Evolutionary conservation across 2,329 filamentous ascomycete species (phyloP).

Genomic region (Clathrospora elynae): DNA sequence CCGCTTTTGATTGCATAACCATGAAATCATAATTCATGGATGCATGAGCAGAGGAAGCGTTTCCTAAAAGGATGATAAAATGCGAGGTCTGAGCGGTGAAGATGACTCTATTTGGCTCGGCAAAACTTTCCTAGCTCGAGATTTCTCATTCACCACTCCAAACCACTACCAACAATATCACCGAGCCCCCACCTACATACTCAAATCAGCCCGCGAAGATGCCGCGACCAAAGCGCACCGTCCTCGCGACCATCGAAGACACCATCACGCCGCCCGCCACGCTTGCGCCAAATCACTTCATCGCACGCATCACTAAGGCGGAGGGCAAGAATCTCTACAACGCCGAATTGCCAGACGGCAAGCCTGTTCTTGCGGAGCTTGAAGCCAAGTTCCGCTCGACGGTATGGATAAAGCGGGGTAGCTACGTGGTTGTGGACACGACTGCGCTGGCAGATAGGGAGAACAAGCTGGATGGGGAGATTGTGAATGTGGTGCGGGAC

Average conservation of each 20-base stretch:
- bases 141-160: conserved; percentile 16
- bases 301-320: conserved; percentile 79
- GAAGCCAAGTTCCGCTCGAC: conserved; percentile 85
- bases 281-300: conserved; percentile 59
- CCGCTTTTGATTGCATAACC: too few species aligned
- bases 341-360: conserved; percentile 69
- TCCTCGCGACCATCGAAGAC: conserved; percentile 78
- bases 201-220: conserved; percentile 52
- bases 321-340: conserved; percentile 90
- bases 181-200: conserved; percentile 1
- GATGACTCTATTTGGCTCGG: conserved; percentile 17
- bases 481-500: conserved; percentile 88
- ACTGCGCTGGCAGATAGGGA: conserved; percentile 67
- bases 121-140: conserved; percentile 9
- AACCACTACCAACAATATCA: conserved; percentile 1
- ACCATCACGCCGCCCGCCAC: conserved; percentile 64
- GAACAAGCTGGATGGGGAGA: conserved; percentile 84
- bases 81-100: conserved; percentile 15
- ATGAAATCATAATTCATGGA: too few species aligned
- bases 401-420: conserved; percentile 89
- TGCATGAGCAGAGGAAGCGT: conserved; percentile 2
- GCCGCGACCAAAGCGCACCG: conserved; percentile 75
- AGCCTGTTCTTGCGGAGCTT: conserved; percentile 76
- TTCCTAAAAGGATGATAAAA: conserved; percentile 13
- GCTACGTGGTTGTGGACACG: conserved; percentile 83